Evolutionary conservation across 345 rosid genomes (phyloP).

Genomic region (Rhodamnia rubescens): DNA sequence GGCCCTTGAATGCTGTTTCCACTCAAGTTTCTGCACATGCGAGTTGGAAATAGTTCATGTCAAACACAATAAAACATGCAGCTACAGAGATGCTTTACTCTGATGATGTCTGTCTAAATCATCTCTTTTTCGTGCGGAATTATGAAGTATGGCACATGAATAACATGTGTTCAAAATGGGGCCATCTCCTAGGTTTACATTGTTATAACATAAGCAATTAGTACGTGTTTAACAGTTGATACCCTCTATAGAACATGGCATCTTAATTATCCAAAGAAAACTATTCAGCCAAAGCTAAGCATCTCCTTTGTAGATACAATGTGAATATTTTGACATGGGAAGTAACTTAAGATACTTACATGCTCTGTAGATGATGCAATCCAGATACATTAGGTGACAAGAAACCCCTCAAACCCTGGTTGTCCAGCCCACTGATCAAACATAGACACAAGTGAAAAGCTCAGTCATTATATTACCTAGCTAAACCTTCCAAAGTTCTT

Average conservation of each 20-base stretch:
- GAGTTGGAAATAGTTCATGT: neutral
- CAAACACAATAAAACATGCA: neutral
- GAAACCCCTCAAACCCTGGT: constrained; percentile 81
- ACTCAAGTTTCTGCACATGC: constrained; percentile 64
- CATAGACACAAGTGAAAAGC: neutral
- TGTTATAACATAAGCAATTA: neutral
- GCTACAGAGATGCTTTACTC: neutral
- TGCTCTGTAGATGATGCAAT: constrained; percentile 66
- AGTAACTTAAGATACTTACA: constrained; percentile 37
- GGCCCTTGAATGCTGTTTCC: constrained; percentile 61
- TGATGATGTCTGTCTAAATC: neutral
- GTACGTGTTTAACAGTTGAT: neutral
- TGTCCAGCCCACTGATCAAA: constrained; percentile 65
- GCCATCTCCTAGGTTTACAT: neutral
- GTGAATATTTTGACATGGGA: neutral
- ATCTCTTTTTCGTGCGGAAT: neutral
- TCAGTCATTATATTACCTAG: neutral
- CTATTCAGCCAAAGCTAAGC: neutral
- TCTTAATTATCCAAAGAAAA: neutral
- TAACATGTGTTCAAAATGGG: neutral
- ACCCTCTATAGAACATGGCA: neutral
- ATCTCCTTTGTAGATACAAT: neutral
- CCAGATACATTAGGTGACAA: constrained; percentile 64
- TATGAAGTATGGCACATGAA: neutral
- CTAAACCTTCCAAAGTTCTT: neutral